Evolutionary conservation across 805 yeast species (phyloP).

Genomic region (Kazachstania kunashirensis): DNA sequence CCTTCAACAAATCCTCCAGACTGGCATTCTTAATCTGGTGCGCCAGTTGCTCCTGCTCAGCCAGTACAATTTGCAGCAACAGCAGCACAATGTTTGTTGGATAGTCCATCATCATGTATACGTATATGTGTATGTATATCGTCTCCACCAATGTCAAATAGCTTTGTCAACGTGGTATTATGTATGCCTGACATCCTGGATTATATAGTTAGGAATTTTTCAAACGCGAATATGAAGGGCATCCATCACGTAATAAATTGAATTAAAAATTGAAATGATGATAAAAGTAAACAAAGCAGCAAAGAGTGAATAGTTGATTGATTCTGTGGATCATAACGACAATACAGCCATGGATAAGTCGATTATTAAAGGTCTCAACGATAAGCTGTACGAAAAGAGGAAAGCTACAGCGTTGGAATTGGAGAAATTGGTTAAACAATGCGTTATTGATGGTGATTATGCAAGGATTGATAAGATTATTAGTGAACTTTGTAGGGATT

Average conservation of each 20-base stretch:
- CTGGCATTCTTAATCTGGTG: conserved; percentile 14
- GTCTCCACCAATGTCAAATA: too few species aligned
- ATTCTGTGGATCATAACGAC: too few species aligned
- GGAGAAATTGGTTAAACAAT: conserved; percentile 67
- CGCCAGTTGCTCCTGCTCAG: conserved; percentile 21
- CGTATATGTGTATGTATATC: too few species aligned
- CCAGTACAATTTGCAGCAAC: conserved; percentile 21
- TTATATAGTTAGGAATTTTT: too few species aligned
- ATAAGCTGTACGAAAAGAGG: conserved; percentile 67
- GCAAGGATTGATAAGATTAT: conserved; percentile 41
- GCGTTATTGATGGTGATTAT: conserved; percentile 29
- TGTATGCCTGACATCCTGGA: too few species aligned
- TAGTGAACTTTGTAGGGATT: conserved; percentile 65
- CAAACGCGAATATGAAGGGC: too few species aligned
- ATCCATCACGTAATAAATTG: too few species aligned
- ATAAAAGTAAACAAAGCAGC: too few species aligned
- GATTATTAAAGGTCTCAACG: conserved; percentile 58
- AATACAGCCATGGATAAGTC: conserved; percentile 48
- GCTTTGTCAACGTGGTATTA: too few species aligned
- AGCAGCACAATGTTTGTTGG: conserved; percentile 21
- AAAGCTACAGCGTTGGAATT: conserved; percentile 69
- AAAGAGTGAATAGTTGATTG: too few species aligned
- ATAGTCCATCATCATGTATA: conserved; percentile 4
- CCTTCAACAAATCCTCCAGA: conserved; percentile 11
- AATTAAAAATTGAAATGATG: too few species aligned